These are phyloP conservation scores for Apiosordaria backusii DNA, from an alignment of 495 filamentous ascomycete genomes.

Conservation along the genomic window DNA sequence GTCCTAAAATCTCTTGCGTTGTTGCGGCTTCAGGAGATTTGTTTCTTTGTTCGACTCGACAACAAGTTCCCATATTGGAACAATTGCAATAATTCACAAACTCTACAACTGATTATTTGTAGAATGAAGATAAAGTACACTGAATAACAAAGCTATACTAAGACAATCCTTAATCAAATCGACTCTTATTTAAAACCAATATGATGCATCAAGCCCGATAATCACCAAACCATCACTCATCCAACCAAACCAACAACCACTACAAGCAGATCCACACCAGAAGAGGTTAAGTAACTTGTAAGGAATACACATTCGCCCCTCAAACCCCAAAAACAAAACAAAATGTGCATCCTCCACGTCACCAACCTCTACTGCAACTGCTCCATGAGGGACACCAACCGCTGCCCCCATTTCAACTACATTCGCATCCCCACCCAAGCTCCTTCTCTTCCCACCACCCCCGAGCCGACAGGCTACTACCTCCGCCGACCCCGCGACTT, in stretches of 20 bases:
- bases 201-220: too few relatives aligned
- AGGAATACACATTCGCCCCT: background rate
- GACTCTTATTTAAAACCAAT: background rate
- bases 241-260: background rate
- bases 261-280: background rate
- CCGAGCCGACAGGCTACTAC: background rate
- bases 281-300: background rate
- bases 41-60: too few relatives aligned
- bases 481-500: background rate
- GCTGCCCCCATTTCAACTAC: background rate
- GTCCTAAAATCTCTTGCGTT: too few relatives aligned
- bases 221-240: background rate
- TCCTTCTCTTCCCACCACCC: background rate
- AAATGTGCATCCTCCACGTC: background rate
- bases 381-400: background rate
- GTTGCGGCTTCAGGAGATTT: too few relatives aligned
- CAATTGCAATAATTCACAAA: too few relatives aligned
- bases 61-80: too few relatives aligned
- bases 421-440: background rate
- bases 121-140: too few relatives aligned
- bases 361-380: constrained; percentile 1
- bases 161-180: background rate
- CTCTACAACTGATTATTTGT: too few relatives aligned
- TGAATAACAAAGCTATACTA: too few relatives aligned
- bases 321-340: background rate